Base-by-base conservation (phyloP, 2,329 filamentous ascomycete genomes). In the Cladosporium colombiae region DNA sequence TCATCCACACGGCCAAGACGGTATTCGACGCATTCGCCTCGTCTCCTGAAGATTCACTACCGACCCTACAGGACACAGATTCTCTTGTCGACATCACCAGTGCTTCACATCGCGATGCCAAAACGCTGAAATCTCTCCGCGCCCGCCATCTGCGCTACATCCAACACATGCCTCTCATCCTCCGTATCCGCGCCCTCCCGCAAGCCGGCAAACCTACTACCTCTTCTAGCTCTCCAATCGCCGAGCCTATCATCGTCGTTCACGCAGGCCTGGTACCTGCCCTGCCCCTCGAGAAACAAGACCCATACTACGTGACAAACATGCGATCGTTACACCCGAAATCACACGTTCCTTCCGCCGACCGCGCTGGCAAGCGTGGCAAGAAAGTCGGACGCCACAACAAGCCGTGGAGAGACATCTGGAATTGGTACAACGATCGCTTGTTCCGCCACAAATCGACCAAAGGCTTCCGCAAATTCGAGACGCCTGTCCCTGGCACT, bases 251-350 rank as follows among this genome's bases (percentile, higher is more conserved):
- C 5, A 83, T 89, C 5, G 89, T 93, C 60, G 94, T 93, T 7
- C 95, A 98, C 79, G 94, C 87, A 0, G 95, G 95, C 0, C 83
- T 98, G 2, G 88, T 95, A 0, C 92, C 94, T 0, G 90, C 88
- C 5, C 80, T 96, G 0, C 77, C 85, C 0, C 82, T 96, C 16
- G 82, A 89, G 55, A 81, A 85, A 61, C 94, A 90, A 72, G 86
- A 97, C 76, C 90, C 93, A 0, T 88, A 87, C 77, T 89, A 90
- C 61, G 90, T 91, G 49, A 97, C 97, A 93, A 95, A 92, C 75
- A 96, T 99, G 91, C 88, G 93, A 65, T 91, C 88, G 7, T 85
- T 97, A 63, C 83, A 91, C 70, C 83, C 88, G 21, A 79, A 83
- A 13, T 88, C 86, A 13, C 84, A 87, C 66, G 79, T 86, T 14